Conservation (phyloP, 495 filamentous ascomycete species). For the Aspergillus haitiensis region DNA sequence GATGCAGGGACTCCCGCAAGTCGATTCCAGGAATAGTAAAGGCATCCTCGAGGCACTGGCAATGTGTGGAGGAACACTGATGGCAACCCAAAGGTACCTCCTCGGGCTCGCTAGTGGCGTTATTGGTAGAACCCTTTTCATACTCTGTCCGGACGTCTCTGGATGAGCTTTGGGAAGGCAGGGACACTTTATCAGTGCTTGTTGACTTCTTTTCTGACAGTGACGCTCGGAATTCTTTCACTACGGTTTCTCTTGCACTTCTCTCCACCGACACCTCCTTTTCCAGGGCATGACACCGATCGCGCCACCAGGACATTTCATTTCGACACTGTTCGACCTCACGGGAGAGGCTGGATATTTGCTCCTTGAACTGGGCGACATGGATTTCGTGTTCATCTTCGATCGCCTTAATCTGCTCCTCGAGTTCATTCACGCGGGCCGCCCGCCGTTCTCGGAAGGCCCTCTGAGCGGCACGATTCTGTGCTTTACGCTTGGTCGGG, state of each 20-base stretch:
- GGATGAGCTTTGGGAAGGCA: conserved; percentile 24
- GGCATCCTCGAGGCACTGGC: conserved; percentile 71
- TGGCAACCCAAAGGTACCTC: conserved; percentile 58
- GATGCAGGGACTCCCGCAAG: conserved; percentile 28
- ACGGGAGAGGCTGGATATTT: conserved; percentile 51
- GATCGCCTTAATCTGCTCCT: conserved; percentile 74
- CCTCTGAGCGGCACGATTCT: conserved; percentile 90
- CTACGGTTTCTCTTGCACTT: conserved; percentile 43
- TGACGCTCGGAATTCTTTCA: conserved; percentile 43
- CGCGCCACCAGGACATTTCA: conserved; percentile 50
- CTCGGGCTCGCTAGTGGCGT: conserved; percentile 25
- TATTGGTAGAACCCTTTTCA: conserved; percentile 12
- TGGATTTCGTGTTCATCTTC: conserved; percentile 53
- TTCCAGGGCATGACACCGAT: conserved; percentile 51
- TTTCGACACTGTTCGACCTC: conserved; percentile 51
- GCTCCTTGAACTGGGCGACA: conserved; percentile 42
- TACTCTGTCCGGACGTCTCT: conserved; percentile 11
- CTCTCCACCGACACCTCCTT: conserved; percentile 47
- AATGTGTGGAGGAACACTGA: conserved; percentile 60
- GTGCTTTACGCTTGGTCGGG: conserved; percentile 87
- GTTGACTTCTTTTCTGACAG: conserved; percentile 28
- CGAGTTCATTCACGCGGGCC: conserved; percentile 79
- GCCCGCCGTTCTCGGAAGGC: conserved; percentile 87
- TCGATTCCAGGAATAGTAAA: conserved; percentile 45
- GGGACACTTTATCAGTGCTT: conserved; percentile 34